phyloP scores from a whole-genome alignment of 2,329 filamentous ascomycete species.

The Sarocladium oryzae region DNA sequence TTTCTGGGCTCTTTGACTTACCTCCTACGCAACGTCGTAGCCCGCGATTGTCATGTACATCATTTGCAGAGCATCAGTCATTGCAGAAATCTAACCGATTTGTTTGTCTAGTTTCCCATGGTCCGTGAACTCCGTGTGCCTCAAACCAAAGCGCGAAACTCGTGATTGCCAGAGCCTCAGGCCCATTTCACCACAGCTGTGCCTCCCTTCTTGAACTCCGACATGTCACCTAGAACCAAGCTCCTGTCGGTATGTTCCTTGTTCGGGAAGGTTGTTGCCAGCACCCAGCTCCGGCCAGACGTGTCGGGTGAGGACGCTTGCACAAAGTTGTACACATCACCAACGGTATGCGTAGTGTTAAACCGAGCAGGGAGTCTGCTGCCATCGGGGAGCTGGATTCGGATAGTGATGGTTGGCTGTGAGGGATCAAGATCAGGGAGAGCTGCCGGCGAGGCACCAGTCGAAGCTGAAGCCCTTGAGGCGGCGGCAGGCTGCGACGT shows the following conservation, averaged over 20 bases:
- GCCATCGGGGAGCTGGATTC: slow-evolving; percentile 73
- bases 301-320: slow-evolving; percentile 54
- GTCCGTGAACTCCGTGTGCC: background rate
- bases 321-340: slow-evolving; percentile 72
- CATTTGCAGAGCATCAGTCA: background rate
- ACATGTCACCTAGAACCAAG: slow-evolving; percentile 50
- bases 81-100: background rate
- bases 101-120: background rate
- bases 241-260: slow-evolving; percentile 69
- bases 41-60: background rate
- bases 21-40: background rate
- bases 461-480: slow-evolving; percentile 26
- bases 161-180: slow-evolving; percentile 15
- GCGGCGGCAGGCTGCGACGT: slow-evolving; percentile 17
- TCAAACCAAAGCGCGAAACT: background rate
- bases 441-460: slow-evolving; percentile 21
- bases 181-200: slow-evolving; percentile 58
- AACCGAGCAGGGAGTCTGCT: slow-evolving; percentile 73
- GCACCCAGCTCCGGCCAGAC: slow-evolving; percentile 56
- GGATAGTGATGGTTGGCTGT: slow-evolving; percentile 62
- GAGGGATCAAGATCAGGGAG: slow-evolving; percentile 50
- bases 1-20: background rate
- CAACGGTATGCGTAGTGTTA: slow-evolving; percentile 72
- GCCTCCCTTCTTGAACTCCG: slow-evolving; percentile 60
- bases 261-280: slow-evolving; percentile 78